Percentiles rank a stretch among this genome's conserved stretches.
Conservation (phyloP, 2,329 filamentous ascomycete genomes). For the Botrytis tulipae region DNA sequence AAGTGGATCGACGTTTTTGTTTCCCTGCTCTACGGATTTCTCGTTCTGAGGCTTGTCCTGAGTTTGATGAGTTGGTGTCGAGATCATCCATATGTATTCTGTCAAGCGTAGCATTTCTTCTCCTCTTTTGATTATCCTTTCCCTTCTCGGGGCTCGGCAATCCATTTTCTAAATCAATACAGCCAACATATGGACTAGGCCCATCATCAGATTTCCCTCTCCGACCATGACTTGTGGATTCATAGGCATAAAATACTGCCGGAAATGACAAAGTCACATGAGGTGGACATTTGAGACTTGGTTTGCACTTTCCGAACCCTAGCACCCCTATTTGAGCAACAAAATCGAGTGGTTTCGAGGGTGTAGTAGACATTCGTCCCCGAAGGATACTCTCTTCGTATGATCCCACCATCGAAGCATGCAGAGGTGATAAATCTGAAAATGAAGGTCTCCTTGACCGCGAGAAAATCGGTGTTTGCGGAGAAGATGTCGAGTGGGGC, state of each 20-base stretch:
- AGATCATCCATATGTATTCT: conserved; percentile 29
- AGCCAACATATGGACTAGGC: conserved; percentile 92
- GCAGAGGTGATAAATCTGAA: conserved; percentile 72
- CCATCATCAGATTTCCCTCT: conserved; percentile 69
- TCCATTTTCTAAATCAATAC: conserved; percentile 85
- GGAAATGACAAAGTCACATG: conserved; percentile 91
- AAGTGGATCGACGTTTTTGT: conserved; percentile 57
- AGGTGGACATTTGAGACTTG: conserved; percentile 78
- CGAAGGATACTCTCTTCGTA: conserved; percentile 96
- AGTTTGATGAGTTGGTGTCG: conserved; percentile 27
- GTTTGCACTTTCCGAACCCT: conserved; percentile 83
- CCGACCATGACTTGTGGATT: conserved; percentile 60
- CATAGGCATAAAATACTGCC: conserved; percentile 94
- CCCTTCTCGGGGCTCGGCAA: conserved; percentile 53
- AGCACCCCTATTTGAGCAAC: conserved; percentile 93
- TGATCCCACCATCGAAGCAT: conserved; percentile 94
- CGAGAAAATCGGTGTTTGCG: conserved; percentile 51
- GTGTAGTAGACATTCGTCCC: conserved; percentile 94
- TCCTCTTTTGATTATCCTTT: conserved; percentile 44
- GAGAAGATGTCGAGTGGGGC: conserved; percentile 43
- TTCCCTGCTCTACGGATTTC: conserved; percentile 51
- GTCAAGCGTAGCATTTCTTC: conserved; percentile 27
- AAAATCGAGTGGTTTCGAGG: conserved; percentile 89
- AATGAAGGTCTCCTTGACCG: conserved; percentile 67
- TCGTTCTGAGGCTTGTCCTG: conserved; percentile 36